Evolutionary conservation across 441 rosid genomes (phyloP).

Genomic region (Codiaeum variegatum): DNA sequence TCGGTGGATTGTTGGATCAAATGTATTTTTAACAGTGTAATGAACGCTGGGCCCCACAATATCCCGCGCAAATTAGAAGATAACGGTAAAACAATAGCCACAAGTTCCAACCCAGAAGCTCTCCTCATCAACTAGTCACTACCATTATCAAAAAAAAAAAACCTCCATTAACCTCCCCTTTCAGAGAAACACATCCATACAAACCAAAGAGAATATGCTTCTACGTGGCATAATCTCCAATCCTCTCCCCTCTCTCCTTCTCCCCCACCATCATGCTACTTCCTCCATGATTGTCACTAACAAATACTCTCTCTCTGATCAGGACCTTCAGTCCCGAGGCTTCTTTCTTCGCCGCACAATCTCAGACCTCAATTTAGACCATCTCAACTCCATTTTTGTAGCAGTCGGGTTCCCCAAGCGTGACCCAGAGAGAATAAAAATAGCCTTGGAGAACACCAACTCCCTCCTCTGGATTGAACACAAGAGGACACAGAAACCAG

Average conservation of each 20-base stretch:
- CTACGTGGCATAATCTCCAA: slow-evolving; percentile 49
- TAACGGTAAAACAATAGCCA: slow-evolving; percentile 12
- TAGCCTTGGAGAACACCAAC: slow-evolving; percentile 69
- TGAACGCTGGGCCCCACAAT: neutral
- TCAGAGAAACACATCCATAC: neutral
- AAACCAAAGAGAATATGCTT: slow-evolving; percentile 31
- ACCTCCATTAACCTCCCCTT: neutral
- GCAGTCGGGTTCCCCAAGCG: slow-evolving; percentile 89
- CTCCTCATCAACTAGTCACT: neutral
- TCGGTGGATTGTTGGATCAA: too few species aligned
- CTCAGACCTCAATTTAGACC: slow-evolving; percentile 59
- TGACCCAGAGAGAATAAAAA: slow-evolving; percentile 58
- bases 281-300: slow-evolving; percentile 21
- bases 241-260: slow-evolving; percentile 30
- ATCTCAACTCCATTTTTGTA: slow-evolving; percentile 68
- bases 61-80: slow-evolving; percentile 7
- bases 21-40: neutral
- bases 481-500: slow-evolving; percentile 56
- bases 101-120: neutral
- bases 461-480: slow-evolving; percentile 66
- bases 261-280: slow-evolving; percentile 16
- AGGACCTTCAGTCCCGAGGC: slow-evolving; percentile 60
- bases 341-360: slow-evolving; percentile 59
- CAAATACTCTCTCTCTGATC: slow-evolving; percentile 59
- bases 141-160: neutral